Evolutionary conservation across 1,284 basidiomycete species (phyloP), one percentile per base, ranked within the genome.

Genomic region (Irpex sp.): DNA sequence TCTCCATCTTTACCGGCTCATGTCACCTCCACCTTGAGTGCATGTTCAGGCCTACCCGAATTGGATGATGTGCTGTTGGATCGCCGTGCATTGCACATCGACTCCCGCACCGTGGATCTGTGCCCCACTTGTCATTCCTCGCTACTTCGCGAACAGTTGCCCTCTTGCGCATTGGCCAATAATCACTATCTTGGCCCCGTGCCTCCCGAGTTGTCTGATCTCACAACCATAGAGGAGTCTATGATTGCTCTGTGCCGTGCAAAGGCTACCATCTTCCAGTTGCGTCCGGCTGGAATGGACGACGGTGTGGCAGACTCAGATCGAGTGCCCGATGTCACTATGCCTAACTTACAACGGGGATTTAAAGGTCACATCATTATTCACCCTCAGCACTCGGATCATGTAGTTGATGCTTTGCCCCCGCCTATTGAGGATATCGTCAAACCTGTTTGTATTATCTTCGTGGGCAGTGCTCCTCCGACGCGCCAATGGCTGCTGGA

Each of bases 331-430:
- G 69, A 13, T n/a, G 7, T 62, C 9, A 62, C 38, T 63, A 21
- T 55, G 55, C 38, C 38, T 6, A 40, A 40, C 13, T 40, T 5
- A 0, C 77, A 78, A 62, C 62, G 70, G 5, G 77, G 70, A 4
- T 17, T 77, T 4, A 70, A 69, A 63, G 78, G 78, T 0, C 72
- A 79, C 65, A 69, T 76, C 11, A 74, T 80, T 17, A 68, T 78
- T 6, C 77, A 72, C 65, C 77, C 76, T 1, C 77, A 79, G 61
- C 58, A 65, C 4, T 71, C 76, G 2, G 67, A 66, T 0, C 40
- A 54, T 6, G 36, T 79, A 17, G 66, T 68, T 1, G 59, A 47
- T 4, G 5, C 76, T 0, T 51, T 80, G 5, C 60, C 60, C 2
- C 31, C n/a, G 11, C 26, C 34, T 44, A 19, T 61, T 4, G 37